phyloP scores from a whole-genome alignment of 2,329 filamentous ascomycete genomes.

The Fusarium setosum region DNA sequence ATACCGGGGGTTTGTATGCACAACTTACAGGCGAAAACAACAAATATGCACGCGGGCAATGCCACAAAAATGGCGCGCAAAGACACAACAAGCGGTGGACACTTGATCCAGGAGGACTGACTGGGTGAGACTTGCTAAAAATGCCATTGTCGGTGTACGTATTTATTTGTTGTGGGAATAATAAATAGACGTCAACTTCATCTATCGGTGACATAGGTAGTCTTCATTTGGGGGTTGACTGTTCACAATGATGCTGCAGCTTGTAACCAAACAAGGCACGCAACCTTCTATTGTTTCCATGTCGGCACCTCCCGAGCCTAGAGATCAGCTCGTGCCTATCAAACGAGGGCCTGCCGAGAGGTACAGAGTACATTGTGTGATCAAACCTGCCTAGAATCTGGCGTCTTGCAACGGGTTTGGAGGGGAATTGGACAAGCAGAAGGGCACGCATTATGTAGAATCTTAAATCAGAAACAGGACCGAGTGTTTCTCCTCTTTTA shows the following conservation, averaged over 20 bases:
- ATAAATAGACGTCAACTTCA: background rate
- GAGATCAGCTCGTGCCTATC: slow-evolving; percentile 1
- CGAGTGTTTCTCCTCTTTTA: no score
- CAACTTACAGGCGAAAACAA: slow-evolving; percentile 25
- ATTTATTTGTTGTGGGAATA: background rate
- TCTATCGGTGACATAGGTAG: background rate
- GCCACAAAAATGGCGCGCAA: slow-evolving; percentile 19
- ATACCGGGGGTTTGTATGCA: slow-evolving; percentile 8
- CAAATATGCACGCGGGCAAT: slow-evolving; percentile 24
- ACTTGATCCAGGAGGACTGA: background rate
- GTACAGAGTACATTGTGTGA: background rate
- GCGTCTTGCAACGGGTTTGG: slow-evolving; percentile 10
- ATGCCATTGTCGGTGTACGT: background rate
- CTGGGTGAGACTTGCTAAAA: background rate
- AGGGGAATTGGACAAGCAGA: background rate
- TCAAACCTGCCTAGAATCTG: slow-evolving; percentile 3
- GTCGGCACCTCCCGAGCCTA: slow-evolving; percentile 24
- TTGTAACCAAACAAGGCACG: background rate
- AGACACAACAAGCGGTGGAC: slow-evolving; percentile 12
- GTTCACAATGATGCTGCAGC: slow-evolving; percentile 21
- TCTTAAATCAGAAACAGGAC: no score
- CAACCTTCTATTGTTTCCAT: background rate
- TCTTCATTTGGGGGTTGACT: background rate
- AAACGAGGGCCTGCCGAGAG: background rate
- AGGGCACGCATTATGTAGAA: background rate